These are phyloP conservation scores for Scenedesmus sp. DNA, from an alignment of 163 green algal species.

Conservation along the genomic window DNA sequence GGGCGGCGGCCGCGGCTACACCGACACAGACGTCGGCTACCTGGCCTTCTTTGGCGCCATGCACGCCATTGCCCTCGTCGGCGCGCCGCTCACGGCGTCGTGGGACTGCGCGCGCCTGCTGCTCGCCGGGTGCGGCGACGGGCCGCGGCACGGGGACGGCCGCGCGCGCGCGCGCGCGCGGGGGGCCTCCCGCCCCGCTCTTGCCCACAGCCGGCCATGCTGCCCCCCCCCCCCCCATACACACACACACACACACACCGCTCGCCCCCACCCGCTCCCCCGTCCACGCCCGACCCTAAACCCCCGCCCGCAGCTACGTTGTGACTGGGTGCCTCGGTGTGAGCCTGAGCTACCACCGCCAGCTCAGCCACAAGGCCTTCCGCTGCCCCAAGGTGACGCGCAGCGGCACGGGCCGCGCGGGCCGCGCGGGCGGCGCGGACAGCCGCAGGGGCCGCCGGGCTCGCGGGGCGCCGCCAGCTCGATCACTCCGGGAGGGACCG, in stretches of 20 bases:
- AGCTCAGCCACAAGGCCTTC: constrained; percentile 68
- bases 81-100: constrained; percentile 54
- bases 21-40: constrained; percentile 58
- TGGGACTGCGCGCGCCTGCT: constrained; percentile 55
- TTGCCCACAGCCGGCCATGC: too few species aligned
- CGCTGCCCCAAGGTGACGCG: constrained; percentile 52
- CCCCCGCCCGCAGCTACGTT: constrained; percentile 48
- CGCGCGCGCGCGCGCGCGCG: too few species aligned
- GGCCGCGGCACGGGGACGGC: too few species aligned
- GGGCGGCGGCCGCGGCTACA: constrained; percentile 47
- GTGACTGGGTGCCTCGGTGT: constrained; percentile 58
- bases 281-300: too few species aligned
- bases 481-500: too few species aligned
- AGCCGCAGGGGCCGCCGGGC: not conserved
- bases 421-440: not conserved
- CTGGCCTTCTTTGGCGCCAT: constrained; percentile 57
- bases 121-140: constrained; percentile 46
- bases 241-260: too few species aligned
- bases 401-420: too few species aligned
- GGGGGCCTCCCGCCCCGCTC: too few species aligned
- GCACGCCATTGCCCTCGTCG: constrained; percentile 50
- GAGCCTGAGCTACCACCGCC: constrained; percentile 57
- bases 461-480: not conserved
- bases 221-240: too few species aligned
- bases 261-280: too few species aligned